Conservation (phyloP, 495 filamentous ascomycete species). For the Penicillium macrosclerotiorum region DNA sequence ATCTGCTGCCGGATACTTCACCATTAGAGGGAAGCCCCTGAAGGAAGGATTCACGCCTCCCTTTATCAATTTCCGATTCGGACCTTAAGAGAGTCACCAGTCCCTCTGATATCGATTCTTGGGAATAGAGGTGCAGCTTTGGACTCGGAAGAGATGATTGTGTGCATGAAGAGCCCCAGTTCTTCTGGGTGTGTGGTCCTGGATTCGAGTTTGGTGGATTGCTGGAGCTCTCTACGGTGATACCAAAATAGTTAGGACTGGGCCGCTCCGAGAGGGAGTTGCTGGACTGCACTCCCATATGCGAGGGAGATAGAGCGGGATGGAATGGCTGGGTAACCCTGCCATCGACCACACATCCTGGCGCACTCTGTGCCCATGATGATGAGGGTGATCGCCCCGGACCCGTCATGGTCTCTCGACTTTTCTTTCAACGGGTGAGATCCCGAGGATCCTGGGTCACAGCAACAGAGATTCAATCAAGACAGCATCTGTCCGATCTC, state of each 20-base stretch:
- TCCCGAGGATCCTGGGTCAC: conserved; percentile 3
- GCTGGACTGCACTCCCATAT: conserved; percentile 36
- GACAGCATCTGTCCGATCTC: conserved; percentile 11
- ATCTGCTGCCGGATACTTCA: conserved; percentile 5
- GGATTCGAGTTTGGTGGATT: conserved; percentile 61
- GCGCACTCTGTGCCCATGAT: conserved; percentile 40
- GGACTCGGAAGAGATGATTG: conserved; percentile 68
- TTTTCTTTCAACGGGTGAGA: conserved; percentile 15
- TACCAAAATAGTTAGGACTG: conserved; percentile 82
- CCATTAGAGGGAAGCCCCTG: conserved; percentile 19
- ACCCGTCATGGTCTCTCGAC: conserved; percentile 40
- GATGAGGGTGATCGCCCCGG: conserved; percentile 45
- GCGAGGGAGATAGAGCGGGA: conserved; percentile 40
- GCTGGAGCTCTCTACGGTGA: conserved; percentile 58
- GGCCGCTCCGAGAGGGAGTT: conserved; percentile 47
- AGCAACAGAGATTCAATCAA: conserved; percentile 4
- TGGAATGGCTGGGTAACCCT: conserved; percentile 19
- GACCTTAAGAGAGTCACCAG: conserved; percentile 54
- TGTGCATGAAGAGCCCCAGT: conserved; percentile 70
- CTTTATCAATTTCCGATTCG: conserved; percentile 24
- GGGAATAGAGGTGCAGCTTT: conserved; percentile 63
- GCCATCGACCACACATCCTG: conserved; percentile 25
- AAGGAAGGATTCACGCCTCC: conserved; percentile 18
- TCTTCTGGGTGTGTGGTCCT: conserved; percentile 55
- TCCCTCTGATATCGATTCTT: conserved; percentile 74